Conservation (phyloP, 2,329 filamentous ascomycete genomes). For the Penicillium sclerotigenum region DNA sequence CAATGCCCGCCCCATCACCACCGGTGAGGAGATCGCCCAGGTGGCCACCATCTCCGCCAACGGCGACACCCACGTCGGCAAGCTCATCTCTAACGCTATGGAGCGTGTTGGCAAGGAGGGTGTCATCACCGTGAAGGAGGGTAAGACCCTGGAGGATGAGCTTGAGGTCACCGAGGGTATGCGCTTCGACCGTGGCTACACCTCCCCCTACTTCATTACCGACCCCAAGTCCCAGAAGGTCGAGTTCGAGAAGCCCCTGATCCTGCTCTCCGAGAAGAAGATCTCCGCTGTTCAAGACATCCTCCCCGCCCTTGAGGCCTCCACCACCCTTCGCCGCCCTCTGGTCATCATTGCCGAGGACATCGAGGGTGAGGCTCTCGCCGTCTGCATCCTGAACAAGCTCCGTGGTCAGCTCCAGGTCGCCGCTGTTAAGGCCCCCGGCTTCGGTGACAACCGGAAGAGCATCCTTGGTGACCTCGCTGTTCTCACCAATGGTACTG, state of each 20-base stretch:
- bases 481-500: constrained; percentile 91
- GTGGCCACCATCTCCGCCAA: constrained; percentile 98
- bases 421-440: constrained; percentile 95
- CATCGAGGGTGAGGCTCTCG: constrained; percentile 96
- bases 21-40: constrained; percentile 93
- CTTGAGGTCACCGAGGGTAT: constrained; percentile 99
- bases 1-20: constrained; percentile 98
- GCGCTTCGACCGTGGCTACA: constrained; percentile 98
- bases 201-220: constrained; percentile 99
- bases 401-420: constrained; percentile 99
- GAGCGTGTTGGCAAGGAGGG: constrained; percentile 99
- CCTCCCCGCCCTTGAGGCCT: constrained; percentile 94
- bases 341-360: constrained; percentile 99
- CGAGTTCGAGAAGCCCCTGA: constrained; percentile 98
- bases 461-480: constrained; percentile 96
- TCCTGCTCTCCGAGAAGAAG: constrained; percentile 99
- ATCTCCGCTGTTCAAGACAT: constrained; percentile 99
- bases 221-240: constrained; percentile 98
- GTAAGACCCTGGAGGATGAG: constrained; percentile 97
- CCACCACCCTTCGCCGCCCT: constrained; percentile 89
- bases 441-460: constrained; percentile 99
- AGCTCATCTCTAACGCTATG: constrained; percentile 97
- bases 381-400: constrained; percentile 99
- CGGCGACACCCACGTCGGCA: constrained; percentile 90
- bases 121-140: constrained; percentile 99